Evolutionary conservation across 2,329 filamentous ascomycete species (phyloP).

Genomic region (Colletotrichum ledebouriae): DNA sequence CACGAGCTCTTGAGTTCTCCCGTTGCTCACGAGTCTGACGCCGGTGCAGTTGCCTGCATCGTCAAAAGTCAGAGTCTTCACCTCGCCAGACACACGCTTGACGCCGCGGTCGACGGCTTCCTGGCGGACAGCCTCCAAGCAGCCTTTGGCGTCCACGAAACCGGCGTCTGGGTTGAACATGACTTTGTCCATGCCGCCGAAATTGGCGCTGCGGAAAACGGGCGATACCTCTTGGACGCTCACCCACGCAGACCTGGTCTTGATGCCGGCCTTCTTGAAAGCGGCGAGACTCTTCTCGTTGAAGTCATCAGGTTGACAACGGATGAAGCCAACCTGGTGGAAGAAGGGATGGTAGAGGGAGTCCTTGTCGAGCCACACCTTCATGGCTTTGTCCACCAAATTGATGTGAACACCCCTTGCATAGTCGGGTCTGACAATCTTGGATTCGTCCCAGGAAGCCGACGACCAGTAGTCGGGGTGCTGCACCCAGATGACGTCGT

Average conservation of each 20-base stretch:
- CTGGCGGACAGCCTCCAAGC: conserved; percentile 66
- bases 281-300: conserved; percentile 59
- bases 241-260: conserved; percentile 57
- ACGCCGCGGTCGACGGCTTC: conserved; percentile 66
- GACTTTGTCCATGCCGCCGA: conserved; percentile 66
- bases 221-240: conserved; percentile 67
- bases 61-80: conserved; percentile 62
- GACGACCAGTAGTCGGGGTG: conserved; percentile 55
- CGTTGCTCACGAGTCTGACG: conserved; percentile 67
- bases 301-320: conserved; percentile 57
- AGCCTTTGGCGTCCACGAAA: conserved; percentile 70
- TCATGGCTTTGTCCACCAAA: conserved; percentile 57
- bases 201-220: conserved; percentile 69
- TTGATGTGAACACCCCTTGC: conserved; percentile 55
- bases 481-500: conserved; percentile 51
- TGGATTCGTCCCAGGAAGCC: conserved; percentile 63
- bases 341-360: conserved; percentile 67
- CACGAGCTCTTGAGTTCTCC: conserved; percentile 53
- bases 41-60: conserved; percentile 61
- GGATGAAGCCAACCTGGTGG: conserved; percentile 69
- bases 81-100: conserved; percentile 66
- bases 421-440: conserved; percentile 60
- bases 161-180: conserved; percentile 71
- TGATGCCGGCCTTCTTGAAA: conserved; percentile 53
- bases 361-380: conserved; percentile 53